phyloP scores from a whole-genome alignment of 768 basidiomycete species.

The Mycena filopes region DNA sequence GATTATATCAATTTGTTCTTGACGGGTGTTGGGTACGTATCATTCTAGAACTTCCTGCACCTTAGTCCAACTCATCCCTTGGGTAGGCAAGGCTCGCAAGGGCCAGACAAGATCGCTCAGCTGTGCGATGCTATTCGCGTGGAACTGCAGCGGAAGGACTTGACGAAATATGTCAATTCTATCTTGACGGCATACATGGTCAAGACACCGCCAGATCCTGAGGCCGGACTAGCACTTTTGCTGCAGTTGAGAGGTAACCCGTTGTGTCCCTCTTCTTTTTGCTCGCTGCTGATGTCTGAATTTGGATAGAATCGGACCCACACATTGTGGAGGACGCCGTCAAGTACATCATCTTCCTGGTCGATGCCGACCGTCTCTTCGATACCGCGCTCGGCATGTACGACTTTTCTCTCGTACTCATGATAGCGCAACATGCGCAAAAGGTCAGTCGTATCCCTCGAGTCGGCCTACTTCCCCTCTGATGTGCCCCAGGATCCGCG shows the following conservation, averaged over 20 bases:
- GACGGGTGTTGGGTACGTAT: slow-evolving; percentile 79
- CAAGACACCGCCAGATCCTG: slow-evolving; percentile 91
- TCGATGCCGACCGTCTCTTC: slow-evolving; percentile 91
- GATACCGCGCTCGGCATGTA: slow-evolving; percentile 99
- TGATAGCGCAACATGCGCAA: slow-evolving; percentile 97
- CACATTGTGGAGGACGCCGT: slow-evolving; percentile 94
- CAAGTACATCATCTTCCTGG: slow-evolving; percentile 98
- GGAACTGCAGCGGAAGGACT: slow-evolving; percentile 76
- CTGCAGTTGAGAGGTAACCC: slow-evolving; percentile 79
- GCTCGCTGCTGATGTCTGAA: slow-evolving; percentile 34
- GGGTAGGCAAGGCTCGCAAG: slow-evolving; percentile 67
- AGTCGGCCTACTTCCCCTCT: neutral
- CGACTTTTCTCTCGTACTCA: slow-evolving; percentile 93
- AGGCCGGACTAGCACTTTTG: slow-evolving; percentile 81
- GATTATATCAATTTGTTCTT: slow-evolving; percentile 95
- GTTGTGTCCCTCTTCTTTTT: slow-evolving; percentile 8
- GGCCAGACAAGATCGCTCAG: slow-evolving; percentile 67
- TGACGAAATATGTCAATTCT: slow-evolving; percentile 87
- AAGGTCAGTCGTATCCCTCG: slow-evolving; percentile 63
- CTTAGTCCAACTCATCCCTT: slow-evolving; percentile 14
- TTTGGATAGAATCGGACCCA: slow-evolving; percentile 61
- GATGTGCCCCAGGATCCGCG: slow-evolving; percentile 82
- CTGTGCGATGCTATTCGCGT: slow-evolving; percentile 82
- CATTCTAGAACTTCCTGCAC: slow-evolving; percentile 10
- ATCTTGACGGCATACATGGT: slow-evolving; percentile 94